Base-by-base conservation (phyloP, 2,329 filamentous ascomycete genomes). In the Thelonectria discophora region DNA sequence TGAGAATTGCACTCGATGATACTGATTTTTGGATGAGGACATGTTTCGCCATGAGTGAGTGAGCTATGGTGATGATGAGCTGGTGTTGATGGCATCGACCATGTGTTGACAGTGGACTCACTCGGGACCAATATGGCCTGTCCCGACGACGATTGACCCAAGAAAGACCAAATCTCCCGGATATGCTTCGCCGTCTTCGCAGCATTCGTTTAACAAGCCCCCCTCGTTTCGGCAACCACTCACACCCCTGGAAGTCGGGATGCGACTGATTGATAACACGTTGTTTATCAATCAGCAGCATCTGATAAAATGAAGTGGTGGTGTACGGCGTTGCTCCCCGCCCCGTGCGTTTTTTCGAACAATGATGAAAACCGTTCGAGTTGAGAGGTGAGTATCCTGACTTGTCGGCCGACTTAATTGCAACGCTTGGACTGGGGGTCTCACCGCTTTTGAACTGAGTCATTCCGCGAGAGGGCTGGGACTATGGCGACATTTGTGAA, bases 221-320 rank as follows among this genome's bases (percentile, higher is more conserved):
- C 13, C 21, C 21, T 46, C 20, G 21, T 21, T 30, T 47, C 21
- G 34, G 12, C 34, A 37, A 13, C 45, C 21, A 30, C 21, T 17
- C 24, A 9, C 18, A 17, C 45, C 45, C 45, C 45, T 17, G 21
- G 21, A n/a, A 30, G 27, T 10, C 45, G 12, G 27, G 20, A 21
- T n/a, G 45, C 21, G 20, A 30, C 45, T 30, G 45, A 47, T 47
- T 47, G 45, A 47, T 47, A 47, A 30, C 8, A 30, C 20, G 45
- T 24, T 24, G 13, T 13, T 47, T 47, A 47, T 47, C 45, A 47
- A 47, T 47, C 42, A 45, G 12, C 42, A 12, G 12, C 42, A 45
- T 45, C 45, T 47, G 45, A 47, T 47, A 47, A 47, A 21, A 11
- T 7, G 9, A 20, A 13, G 21, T 24, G 21, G 21, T 24, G 21